phyloP scores from a whole-genome alignment of 768 basidiomycete species.

The Leccinellum rugosiceps region DNA sequence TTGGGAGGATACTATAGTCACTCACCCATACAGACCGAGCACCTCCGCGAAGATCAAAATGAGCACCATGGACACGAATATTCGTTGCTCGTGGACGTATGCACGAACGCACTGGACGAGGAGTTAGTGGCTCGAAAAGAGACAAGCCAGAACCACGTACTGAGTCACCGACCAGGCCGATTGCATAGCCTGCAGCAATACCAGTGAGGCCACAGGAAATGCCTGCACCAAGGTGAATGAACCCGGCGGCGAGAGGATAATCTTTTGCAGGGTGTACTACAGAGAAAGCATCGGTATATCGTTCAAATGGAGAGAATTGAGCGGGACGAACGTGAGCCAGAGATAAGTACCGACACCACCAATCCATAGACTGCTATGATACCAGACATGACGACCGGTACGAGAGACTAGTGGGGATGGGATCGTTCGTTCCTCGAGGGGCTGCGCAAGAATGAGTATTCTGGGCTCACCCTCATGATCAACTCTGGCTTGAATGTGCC shows the following conservation, averaged over 20 bases:
- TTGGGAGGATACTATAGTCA: constrained; percentile 3
- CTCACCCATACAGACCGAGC: constrained; percentile 82
- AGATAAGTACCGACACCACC: constrained; percentile 91
- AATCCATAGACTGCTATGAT: constrained; percentile 98
- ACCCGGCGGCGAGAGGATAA: constrained; percentile 84
- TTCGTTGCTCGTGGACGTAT: constrained; percentile 84
- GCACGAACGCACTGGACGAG: constrained; percentile 75
- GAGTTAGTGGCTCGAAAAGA: constrained; percentile 5
- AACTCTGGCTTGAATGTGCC: constrained; percentile 93
- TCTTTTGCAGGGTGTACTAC: constrained; percentile 59
- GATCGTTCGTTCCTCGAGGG: neutral
- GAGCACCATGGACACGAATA: constrained; percentile 95
- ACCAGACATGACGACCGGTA: constrained; percentile 98
- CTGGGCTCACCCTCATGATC: constrained; percentile 83
- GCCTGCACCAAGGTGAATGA: constrained; percentile 90
- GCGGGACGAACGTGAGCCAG: constrained; percentile 52
- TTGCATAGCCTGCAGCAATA: constrained; percentile 90
- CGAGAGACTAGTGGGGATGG: constrained; percentile 61
- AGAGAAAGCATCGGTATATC: constrained; percentile 14
- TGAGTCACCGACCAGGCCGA: constrained; percentile 90
- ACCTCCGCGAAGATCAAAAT: constrained; percentile 94
- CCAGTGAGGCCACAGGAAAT: constrained; percentile 90
- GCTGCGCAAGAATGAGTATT: neutral
- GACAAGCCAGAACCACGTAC: constrained; percentile 44
- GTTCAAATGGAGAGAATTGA: neutral